Percentiles rank a stretch among this genome's conserved stretches.
Evolutionary conservation across 495 filamentous ascomycete species (phyloP).

Genomic region (Neurospora intermedia): DNA sequence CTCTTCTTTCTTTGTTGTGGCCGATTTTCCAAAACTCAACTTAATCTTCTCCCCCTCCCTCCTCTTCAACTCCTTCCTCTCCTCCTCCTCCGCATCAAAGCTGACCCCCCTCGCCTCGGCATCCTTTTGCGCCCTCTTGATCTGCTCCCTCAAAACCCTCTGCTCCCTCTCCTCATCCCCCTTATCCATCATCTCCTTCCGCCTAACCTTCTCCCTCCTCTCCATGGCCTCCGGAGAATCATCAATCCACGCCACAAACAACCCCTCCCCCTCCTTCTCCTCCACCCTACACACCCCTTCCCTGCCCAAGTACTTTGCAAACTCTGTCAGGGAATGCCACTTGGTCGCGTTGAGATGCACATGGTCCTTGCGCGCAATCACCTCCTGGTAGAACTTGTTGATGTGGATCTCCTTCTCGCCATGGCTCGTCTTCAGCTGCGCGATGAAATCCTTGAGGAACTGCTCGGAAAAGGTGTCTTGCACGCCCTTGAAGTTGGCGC

Average conservation of each 20-base stretch:
- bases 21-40: constrained; percentile 52
- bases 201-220: constrained; percentile 65
- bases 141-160: constrained; percentile 65
- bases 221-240: constrained; percentile 73
- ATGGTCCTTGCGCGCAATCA: constrained; percentile 71
- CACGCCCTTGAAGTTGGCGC: constrained; percentile 73
- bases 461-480: constrained; percentile 57
- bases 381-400: constrained; percentile 90
- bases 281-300: constrained; percentile 81
- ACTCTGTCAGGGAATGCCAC: constrained; percentile 76
- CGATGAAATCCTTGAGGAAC: constrained; percentile 72
- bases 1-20: neutral
- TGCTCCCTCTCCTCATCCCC: constrained; percentile 87
- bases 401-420: constrained; percentile 75
- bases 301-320: constrained; percentile 70
- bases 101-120: constrained; percentile 36
- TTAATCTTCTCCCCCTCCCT: constrained; percentile 78
- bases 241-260: constrained; percentile 86
- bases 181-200: constrained; percentile 75
- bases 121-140: constrained; percentile 55
- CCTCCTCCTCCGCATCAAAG: constrained; percentile 32
- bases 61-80: constrained; percentile 46
- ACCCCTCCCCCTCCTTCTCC: constrained; percentile 70
- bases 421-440: constrained; percentile 64
- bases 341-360: constrained; percentile 88